These are phyloP conservation scores for Venturia aucupariae DNA, from an alignment of 2,329 filamentous ascomycete species.

Conservation along the genomic window DNA sequence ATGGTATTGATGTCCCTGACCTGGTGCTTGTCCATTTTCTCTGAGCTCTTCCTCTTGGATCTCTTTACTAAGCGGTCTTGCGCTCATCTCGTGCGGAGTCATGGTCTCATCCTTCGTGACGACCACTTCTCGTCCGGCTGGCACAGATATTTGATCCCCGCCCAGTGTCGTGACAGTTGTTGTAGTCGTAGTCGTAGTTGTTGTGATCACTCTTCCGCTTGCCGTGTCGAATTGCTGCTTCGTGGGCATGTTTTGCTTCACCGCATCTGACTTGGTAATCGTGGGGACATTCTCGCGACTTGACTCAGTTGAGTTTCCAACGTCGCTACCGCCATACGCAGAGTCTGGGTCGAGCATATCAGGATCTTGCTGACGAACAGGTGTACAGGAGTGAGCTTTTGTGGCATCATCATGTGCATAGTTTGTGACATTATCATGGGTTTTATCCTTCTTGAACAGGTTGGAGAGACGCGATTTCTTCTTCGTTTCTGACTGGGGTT, in stretches of 20 bases:
- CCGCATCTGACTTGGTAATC: background rate
- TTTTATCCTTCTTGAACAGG: constrained; percentile 7
- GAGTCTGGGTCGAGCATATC: constrained; percentile 8
- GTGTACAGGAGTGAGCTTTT: background rate
- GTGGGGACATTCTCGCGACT: constrained; percentile 7
- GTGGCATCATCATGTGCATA: background rate
- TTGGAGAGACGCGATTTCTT: constrained; percentile 10
- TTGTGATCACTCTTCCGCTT: constrained; percentile 10
- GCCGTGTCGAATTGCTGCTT: constrained; percentile 6
- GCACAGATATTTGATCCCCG: background rate
- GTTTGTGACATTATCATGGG: background rate
- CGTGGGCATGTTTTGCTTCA: background rate
- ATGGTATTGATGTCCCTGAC: background rate
- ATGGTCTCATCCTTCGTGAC: constrained; percentile 7
- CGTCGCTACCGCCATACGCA: constrained; percentile 12
- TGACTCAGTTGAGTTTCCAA: background rate
- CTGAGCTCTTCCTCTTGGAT: background rate
- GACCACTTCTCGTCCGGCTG: constrained; percentile 11
- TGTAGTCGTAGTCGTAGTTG: constrained; percentile 10
- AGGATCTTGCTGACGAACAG: background rate
- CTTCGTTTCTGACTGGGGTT: background rate
- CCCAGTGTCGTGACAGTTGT: constrained; percentile 6
- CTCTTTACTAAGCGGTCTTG: background rate
- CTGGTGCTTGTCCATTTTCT: background rate
- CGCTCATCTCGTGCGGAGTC: background rate